Percentiles rank a stretch among this genome's conserved stretches.
These are phyloP conservation scores for Stromatinia cepivora DNA, from an alignment of 2,329 filamentous ascomycete species.

Conservation along the genomic window DNA sequence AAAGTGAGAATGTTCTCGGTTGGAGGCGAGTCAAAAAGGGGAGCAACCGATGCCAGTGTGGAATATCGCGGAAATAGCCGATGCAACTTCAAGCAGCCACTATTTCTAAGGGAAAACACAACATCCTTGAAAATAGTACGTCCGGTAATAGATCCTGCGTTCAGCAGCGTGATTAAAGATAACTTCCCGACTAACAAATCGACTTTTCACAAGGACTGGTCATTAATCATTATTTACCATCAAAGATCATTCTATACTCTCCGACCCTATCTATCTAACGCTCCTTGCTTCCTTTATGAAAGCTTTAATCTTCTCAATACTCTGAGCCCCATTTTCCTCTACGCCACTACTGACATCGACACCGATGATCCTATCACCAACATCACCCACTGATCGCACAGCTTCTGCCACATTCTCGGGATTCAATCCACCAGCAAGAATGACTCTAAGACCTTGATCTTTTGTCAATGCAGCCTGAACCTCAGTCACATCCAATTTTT, in stretches of 20 bases:
- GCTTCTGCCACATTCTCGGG: constrained; percentile 73
- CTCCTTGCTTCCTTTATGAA: constrained; percentile 76
- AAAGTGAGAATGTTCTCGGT: constrained; percentile 11
- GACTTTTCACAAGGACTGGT: constrained; percentile 2
- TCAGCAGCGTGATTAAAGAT: neutral
- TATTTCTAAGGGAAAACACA: neutral
- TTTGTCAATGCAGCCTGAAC: constrained; percentile 66
- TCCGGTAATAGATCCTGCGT: neutral
- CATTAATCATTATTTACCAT: constrained; percentile 3
- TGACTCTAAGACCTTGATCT: constrained; percentile 69
- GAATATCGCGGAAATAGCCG: neutral
- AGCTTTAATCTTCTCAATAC: constrained; percentile 72
- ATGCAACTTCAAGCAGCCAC: neutral
- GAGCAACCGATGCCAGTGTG: neutral
- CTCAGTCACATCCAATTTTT: constrained; percentile 69
- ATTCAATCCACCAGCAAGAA: constrained; percentile 83
- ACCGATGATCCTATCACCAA: constrained; percentile 66
- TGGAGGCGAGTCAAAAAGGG: neutral
- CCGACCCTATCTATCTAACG: constrained; percentile 31
- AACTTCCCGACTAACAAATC: neutral
- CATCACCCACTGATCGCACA: constrained; percentile 61
- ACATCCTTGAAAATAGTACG: neutral
- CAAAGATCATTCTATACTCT: neutral
- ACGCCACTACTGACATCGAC: constrained; percentile 96
- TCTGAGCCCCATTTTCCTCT: constrained; percentile 79